Conservation (phyloP, 305 asterid species). For the Striga hermonthica region DNA sequence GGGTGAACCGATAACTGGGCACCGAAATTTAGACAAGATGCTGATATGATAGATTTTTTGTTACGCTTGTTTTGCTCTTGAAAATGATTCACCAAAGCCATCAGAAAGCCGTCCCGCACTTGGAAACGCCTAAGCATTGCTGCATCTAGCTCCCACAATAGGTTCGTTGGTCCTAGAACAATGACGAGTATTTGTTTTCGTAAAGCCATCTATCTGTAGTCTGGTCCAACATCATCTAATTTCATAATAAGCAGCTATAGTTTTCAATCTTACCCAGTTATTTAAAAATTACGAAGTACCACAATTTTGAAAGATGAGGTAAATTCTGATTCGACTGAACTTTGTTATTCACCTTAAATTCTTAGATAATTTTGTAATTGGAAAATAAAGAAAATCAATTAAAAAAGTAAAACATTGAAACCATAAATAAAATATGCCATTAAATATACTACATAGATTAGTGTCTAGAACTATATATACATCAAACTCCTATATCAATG, state of each 20-base stretch:
- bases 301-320: too few species aligned
- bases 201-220: conserved; percentile 99
- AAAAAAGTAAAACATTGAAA: too few species aligned
- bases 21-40: too few species aligned
- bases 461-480: too few species aligned
- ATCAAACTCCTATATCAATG: too few species aligned
- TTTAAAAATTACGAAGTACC: background rate
- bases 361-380: too few species aligned
- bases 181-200: conserved; percentile 77
- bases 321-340: too few species aligned
- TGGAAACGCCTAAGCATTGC: conserved; percentile 99
- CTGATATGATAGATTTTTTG: background rate
- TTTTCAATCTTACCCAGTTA: conserved; percentile 1
- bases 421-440: too few species aligned
- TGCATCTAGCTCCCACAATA: conserved; percentile 97
- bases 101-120: conserved; percentile 57
- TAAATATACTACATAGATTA: too few species aligned
- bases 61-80: background rate
- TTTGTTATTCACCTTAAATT: too few species aligned
- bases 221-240: conserved; percentile 36
- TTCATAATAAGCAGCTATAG: conserved; percentile 12
- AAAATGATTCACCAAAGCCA: conserved; percentile 22
- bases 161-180: conserved; percentile 98
- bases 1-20: too few species aligned
- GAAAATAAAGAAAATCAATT: too few species aligned